Base-by-base conservation (phyloP, 2,329 filamentous ascomycete genomes). In the Ambrosiella cleistominuta region DNA sequence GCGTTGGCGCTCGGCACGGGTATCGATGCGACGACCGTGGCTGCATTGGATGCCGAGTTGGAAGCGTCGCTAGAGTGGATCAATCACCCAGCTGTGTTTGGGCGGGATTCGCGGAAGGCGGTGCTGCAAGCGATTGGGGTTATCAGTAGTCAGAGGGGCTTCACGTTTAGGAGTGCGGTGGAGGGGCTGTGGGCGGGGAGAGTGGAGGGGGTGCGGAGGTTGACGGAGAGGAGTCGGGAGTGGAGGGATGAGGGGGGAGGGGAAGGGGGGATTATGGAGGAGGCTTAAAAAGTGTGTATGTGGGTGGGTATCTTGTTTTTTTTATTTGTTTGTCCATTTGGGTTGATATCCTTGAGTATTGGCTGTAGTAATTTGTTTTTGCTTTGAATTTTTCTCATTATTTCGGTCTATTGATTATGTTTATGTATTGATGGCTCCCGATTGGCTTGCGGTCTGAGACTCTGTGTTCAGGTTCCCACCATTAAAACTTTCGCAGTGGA, bases 101-200 rank as follows among this genome's bases (percentile, higher is more conserved):
- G 86, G 7, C 82, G 93, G 42, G 93, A 98, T 68, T 93, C 87
- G 60, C 83, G 93, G 65, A 98, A 98, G 73, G 88, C 91, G 3
- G 90, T 98, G 1, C 76, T 98, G 27, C 93, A 98, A 69, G 88
- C 90, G 13, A 97, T 98, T 63, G 91, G 93, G 6, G 90, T 97
- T 62, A 96, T 98, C 64, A 93, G 87, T 66, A 94, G 87, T 6
- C 93, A 98, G 71, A 80, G 93, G 52, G 90, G 86, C 9, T 95
- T 91, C 68, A 97, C 93, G 0, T 96, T 91, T 77, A 82, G 91
- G 56, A 93, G 90, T 1, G 82, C 88, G 0, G 85, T 91, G 5
- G 93, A 98, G 73, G 81, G 82, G 38, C 77, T 97, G 37, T 97
- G 91, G 89, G 89, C 93, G 1, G 79, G 79, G 45, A 81, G 93